Evolutionary conservation across 805 yeast genomes (phyloP), one percentile per base, ranked within the genome.

Genomic region (Starmerella stigmatis): DNA sequence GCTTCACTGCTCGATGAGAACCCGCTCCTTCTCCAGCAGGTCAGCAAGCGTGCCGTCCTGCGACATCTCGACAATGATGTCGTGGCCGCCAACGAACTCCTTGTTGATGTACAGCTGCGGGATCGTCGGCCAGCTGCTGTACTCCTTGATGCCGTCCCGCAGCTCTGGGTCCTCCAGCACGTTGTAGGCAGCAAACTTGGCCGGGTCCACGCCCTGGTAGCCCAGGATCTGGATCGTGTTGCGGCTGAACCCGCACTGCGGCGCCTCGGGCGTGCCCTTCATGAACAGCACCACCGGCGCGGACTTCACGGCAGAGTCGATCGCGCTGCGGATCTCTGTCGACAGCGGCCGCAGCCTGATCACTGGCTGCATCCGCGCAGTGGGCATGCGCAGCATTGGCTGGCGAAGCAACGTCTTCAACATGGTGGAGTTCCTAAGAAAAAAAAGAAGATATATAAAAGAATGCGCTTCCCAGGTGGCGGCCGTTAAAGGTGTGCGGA

Each of bases 251-350:
- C 99, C 98, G 70, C 99, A 92, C 57, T 86, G 94, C 32, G 98
- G 98, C 48, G 82, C 86, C 59, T 89, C 94, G 15, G 98, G 98
- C 2, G 96, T 89, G 15, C 98, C 98, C 66, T 92, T 92, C 98
- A 92, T 92, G 68, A 92, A 92, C 35, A 92, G 70, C 8, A 92
- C 98, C 17, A 92, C 97, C 8, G 94, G 94, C 1, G 97, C 92
- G 7, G 94, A 79, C 4, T 66, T 69, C 21, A 92, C 81, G 1
- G 97, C 97, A 35, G 75, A 72, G 56, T 83, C 86, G 48, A 92
- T 88, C 39, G 97, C 96, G 20, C 73, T 69, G 54, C 74, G 76
- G 50, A 89, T 82, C 55, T 86, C 95, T 7, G 79, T 74, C 16
- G 94, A 81, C 49, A 92, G 59, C 44, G 71, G 74, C 58, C 88